These are phyloP conservation scores for Coemansia sp. DNA, from an alignment of 192 early-diverging fungal species.

Conservation along the genomic window DNA sequence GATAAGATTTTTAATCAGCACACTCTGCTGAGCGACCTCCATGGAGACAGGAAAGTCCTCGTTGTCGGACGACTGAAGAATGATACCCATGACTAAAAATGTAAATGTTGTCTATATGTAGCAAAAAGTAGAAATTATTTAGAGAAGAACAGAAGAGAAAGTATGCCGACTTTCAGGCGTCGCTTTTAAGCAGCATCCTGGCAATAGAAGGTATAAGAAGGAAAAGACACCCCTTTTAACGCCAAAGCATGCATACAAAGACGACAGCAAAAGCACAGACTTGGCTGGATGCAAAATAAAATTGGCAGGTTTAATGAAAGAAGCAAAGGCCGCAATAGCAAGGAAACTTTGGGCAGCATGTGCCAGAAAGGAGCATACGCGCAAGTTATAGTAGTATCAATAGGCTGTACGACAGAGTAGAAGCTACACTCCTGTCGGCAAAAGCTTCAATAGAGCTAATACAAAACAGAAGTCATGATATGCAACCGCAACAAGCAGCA, in stretches of 20 bases:
- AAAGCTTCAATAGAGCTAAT: no score
- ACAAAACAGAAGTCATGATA: no score
- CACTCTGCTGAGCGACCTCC: conserved; percentile 69
- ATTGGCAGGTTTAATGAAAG: neutral
- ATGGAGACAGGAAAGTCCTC: conserved; percentile 63
- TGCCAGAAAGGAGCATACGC: no score
- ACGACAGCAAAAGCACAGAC: neutral
- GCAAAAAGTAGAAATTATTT: neutral
- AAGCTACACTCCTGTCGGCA: no score
- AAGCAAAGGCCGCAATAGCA: no score
- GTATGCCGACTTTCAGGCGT: neutral
- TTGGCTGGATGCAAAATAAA: neutral
- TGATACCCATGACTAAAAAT: neutral
- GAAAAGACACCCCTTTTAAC: neutral
- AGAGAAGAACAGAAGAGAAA: neutral
- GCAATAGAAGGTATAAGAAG: neutral
- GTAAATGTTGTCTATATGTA: neutral
- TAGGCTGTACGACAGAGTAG: no score
- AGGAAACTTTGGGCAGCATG: no score
- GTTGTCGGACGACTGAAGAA: conserved; percentile 66
- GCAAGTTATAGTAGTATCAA: no score
- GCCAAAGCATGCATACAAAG: neutral
- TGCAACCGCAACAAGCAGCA: no score
- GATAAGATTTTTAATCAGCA: conserved; percentile 79
- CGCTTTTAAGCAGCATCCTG: neutral